Evolutionary conservation across 352 stramenopile species (phyloP).

Genomic region (Aphanomyces stellatus): DNA sequence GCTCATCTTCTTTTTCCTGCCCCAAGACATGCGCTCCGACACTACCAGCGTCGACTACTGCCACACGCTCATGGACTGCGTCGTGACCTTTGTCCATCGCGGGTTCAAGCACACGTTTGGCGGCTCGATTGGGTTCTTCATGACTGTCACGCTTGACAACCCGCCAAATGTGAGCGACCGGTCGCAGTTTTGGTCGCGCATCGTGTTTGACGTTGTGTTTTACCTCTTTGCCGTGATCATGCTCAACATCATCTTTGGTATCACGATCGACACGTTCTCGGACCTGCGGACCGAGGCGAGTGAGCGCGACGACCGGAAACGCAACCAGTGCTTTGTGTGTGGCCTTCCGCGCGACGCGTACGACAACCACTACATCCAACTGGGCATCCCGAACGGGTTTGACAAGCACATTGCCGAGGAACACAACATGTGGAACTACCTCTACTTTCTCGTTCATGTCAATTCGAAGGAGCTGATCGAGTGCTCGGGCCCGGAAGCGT

Average conservation of each 20-base stretch:
- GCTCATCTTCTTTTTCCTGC: conserved; percentile 9
- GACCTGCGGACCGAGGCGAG: conserved; percentile 20
- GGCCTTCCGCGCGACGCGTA: conserved; percentile 26
- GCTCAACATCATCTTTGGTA: conserved; percentile 37
- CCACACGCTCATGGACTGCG: background rate
- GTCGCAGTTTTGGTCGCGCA: background rate
- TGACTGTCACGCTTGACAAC: background rate
- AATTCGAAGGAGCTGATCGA: conserved; percentile 19
- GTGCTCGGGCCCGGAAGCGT: conserved; percentile 22
- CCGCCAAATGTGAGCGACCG: background rate
- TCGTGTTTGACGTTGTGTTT: conserved; percentile 27
- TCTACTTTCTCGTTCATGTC: conserved; percentile 22
- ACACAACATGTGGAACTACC: conserved; percentile 23
- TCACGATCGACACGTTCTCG: conserved; percentile 38
- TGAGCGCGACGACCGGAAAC: conserved; percentile 14
- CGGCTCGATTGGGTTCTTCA: background rate
- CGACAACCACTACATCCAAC: conserved; percentile 21
- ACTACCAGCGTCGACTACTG: background rate
- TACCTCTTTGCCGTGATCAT: conserved; percentile 32
- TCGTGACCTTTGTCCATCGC: background rate
- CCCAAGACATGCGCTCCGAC: background rate
- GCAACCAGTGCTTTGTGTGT: conserved; percentile 28
- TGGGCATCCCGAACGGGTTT: conserved; percentile 20
- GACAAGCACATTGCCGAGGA: conserved; percentile 22
- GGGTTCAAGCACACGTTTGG: background rate